These are phyloP conservation scores for Annulohypoxylon truncatum DNA, from an alignment of 2,329 filamentous ascomycete species.

Conservation along the genomic window DNA sequence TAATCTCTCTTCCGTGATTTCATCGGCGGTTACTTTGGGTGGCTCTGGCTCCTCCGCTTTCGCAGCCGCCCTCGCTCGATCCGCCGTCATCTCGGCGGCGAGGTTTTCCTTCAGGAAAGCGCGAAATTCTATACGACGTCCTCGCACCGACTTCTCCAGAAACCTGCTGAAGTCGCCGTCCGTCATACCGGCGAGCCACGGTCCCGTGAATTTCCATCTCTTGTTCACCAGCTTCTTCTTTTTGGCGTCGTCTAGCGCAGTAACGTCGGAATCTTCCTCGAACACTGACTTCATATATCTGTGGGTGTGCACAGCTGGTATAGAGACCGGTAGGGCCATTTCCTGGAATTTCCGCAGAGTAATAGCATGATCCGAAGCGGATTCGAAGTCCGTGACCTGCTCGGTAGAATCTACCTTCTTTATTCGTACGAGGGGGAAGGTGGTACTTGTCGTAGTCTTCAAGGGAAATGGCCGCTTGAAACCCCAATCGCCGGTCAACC, in stretches of 20 bases:
- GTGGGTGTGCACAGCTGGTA: conserved; percentile 52
- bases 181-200: conserved; percentile 73
- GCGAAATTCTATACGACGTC: conserved; percentile 66
- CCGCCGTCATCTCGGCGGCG: conserved; percentile 58
- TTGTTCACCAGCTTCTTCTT: conserved; percentile 55
- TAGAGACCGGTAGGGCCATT: conserved; percentile 76
- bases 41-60: conserved; percentile 53
- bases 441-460: conserved; percentile 76
- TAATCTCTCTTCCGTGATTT: conserved; percentile 64
- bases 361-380: conserved; percentile 82
- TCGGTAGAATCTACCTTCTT: conserved; percentile 85
- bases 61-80: conserved; percentile 53
- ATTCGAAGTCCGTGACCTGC: conserved; percentile 88
- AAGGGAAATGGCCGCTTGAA: conserved; percentile 86
- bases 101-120: conserved; percentile 62
- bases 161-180: conserved; percentile 70
- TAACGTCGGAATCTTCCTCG: conserved; percentile 68
- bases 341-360: conserved; percentile 89
- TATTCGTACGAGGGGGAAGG: conserved; percentile 80
- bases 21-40: conserved; percentile 47
- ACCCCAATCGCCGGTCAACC: conserved; percentile 88
- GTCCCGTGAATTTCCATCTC: conserved; percentile 75
- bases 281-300: conserved; percentile 65
- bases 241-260: conserved; percentile 53
- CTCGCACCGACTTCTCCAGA: conserved; percentile 64